A percentile compares a stretch with the other conserved stretches of the same genome.
Evolutionary conservation across 352 stramenopile genomes (phyloP).

Genomic region (Phytopythium helicoides): DNA sequence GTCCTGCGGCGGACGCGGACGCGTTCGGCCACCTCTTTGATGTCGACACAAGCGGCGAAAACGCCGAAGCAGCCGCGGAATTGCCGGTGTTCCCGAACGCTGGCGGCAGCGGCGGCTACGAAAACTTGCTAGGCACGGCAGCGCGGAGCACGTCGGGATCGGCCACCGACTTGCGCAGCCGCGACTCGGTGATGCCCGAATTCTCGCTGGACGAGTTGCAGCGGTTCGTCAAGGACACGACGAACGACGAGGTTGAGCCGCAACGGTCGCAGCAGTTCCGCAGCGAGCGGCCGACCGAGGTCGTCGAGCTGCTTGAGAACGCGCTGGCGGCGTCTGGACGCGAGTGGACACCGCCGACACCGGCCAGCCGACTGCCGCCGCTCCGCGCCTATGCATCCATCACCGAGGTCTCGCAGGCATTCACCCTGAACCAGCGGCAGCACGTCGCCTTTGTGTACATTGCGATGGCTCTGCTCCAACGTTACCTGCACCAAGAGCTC

Average conservation of each 20-base stretch:
- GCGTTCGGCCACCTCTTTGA: background rate
- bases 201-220: background rate
- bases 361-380: background rate
- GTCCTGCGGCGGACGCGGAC: background rate
- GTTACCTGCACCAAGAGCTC: conserved; percentile 5
- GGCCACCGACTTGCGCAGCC: background rate
- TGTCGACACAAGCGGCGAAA: background rate
- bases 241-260: background rate
- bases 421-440: conserved; percentile 3
- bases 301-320: conserved; percentile 3
- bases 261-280: background rate
- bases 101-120: background rate
- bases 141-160: background rate
- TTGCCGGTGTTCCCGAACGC: background rate
- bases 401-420: background rate
- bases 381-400: background rate
- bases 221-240: background rate
- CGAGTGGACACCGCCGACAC: background rate
- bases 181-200: too few relatives aligned
- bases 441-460: conserved; percentile 6
- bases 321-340: background rate
- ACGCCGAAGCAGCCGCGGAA: background rate
- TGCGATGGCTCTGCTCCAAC: conserved; percentile 1
- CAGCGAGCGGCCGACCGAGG: conserved; percentile 3
- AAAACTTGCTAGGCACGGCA: background rate